Evolutionary conservation across 352 stramenopile genomes (phyloP).

Genomic region (Pythium aquatile): DNA sequence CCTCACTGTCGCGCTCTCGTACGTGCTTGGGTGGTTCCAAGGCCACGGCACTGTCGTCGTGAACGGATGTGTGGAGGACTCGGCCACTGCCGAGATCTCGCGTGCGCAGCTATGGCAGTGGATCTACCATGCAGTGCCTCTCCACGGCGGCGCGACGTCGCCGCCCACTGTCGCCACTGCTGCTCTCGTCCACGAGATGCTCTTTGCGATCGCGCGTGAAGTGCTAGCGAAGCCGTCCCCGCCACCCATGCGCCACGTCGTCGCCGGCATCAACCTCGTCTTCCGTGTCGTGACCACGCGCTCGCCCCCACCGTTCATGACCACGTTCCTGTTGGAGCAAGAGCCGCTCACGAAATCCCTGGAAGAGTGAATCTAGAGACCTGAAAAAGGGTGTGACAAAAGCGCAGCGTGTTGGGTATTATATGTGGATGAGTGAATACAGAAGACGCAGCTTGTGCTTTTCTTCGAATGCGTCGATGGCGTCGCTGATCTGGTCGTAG

Average conservation of each 20-base stretch:
- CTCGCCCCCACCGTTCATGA: slow-evolving; percentile 57
- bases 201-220: slow-evolving; percentile 37
- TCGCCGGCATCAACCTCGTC: slow-evolving; percentile 53
- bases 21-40: slow-evolving; percentile 90
- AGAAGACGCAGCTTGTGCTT: slow-evolving; percentile 60
- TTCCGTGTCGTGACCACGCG: slow-evolving; percentile 62
- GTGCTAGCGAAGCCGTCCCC: slow-evolving; percentile 20
- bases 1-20: slow-evolving; percentile 87
- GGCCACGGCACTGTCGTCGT: slow-evolving; percentile 90
- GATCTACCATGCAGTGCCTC: slow-evolving; percentile 55
- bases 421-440: slow-evolving; percentile 68
- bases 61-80: slow-evolving; percentile 93
- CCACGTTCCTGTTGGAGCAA: slow-evolving; percentile 69
- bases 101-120: slow-evolving; percentile 91
- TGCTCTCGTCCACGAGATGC: slow-evolving; percentile 46
- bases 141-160: slow-evolving; percentile 25
- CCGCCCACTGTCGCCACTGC: slow-evolving; percentile 32
- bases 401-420: slow-evolving; percentile 5
- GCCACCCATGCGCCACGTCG: slow-evolving; percentile 33
- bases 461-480: slow-evolving; percentile 57
- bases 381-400: background rate
- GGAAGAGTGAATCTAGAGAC: slow-evolving; percentile 15
- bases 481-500: slow-evolving; percentile 48
- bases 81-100: slow-evolving; percentile 93
- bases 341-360: slow-evolving; percentile 46